Percentiles rank a stretch among this genome's conserved stretches.
These are phyloP conservation scores for Lactarius pseudohatsudake DNA, from an alignment of 768 basidiomycete species.

Conservation along the genomic window DNA sequence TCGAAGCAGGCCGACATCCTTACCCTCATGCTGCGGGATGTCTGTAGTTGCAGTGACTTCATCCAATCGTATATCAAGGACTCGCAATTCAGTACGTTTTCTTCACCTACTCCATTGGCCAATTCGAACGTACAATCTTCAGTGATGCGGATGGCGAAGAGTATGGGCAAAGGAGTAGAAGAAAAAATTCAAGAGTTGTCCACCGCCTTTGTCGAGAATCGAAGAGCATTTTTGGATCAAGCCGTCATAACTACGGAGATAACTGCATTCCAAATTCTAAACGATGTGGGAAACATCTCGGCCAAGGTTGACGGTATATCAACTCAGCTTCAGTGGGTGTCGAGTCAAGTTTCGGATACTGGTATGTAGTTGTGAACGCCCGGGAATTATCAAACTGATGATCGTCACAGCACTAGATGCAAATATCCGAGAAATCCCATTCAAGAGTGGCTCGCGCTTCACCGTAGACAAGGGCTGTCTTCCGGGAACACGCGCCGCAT, in stretches of 20 bases:
- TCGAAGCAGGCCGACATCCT: neutral
- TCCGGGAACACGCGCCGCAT: neutral
- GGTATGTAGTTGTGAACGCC: neutral
- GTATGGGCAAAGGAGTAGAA: neutral
- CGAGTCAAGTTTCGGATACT: neutral
- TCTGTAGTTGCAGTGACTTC: neutral
- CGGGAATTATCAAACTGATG: too few species aligned
- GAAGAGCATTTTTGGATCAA: neutral
- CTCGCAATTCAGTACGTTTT: neutral
- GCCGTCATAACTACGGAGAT: neutral
- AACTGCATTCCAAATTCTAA: conserved; percentile 1
- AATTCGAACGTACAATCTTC: neutral
- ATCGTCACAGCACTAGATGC: too few species aligned
- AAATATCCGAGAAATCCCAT: too few species aligned
- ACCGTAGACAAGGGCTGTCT: too few species aligned
- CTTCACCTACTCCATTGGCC: neutral
- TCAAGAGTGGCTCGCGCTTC: too few species aligned
- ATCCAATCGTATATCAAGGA: neutral
- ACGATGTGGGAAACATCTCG: neutral
- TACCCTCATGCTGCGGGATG: neutral
- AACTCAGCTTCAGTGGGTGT: neutral
- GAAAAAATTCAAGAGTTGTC: neutral
- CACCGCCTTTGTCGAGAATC: neutral
- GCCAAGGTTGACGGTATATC: neutral
- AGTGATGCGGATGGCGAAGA: neutral